Evolutionary conservation across 257 asterid genomes (phyloP).

Genomic region (Orobanche coerulescens): DNA sequence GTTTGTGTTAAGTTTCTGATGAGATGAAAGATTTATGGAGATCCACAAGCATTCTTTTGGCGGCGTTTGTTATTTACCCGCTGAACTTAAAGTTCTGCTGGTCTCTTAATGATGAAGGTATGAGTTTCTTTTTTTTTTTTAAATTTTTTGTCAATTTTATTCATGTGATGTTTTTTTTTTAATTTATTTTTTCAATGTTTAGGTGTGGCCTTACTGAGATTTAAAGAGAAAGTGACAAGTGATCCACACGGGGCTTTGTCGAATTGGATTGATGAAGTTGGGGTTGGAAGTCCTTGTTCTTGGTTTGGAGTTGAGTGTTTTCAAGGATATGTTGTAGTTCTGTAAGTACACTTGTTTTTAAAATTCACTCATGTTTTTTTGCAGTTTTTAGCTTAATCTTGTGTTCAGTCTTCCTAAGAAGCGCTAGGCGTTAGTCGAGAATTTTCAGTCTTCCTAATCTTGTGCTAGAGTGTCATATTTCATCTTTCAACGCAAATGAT

Average conservation of each 20-base stretch:
- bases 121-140: neutral
- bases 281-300: conserved; percentile 55
- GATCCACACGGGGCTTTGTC: conserved; percentile 64
- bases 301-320: conserved; percentile 81
- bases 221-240: conserved; percentile 40
- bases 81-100: conserved; percentile 22
- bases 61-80: conserved; percentile 20
- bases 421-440: too few relatives aligned
- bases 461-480: neutral
- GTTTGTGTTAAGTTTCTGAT: conserved; percentile 22
- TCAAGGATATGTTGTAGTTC: conserved; percentile 45
- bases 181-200: neutral
- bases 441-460: neutral
- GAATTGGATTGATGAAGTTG: conserved; percentile 57
- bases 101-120: conserved; percentile 68
- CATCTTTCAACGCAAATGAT: neutral
- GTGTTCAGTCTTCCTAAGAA: too few relatives aligned
- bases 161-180: neutral
- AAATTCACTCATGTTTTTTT: neutral
- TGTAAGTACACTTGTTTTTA: conserved; percentile 47
- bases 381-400: neutral
- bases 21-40: conserved; percentile 31
- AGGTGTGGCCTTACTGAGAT: conserved; percentile 67
- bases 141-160: neutral
- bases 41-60: conserved; percentile 15